Evolutionary conservation across 306 rosid species (phyloP).

Genomic region (Acacia acuminata): DNA sequence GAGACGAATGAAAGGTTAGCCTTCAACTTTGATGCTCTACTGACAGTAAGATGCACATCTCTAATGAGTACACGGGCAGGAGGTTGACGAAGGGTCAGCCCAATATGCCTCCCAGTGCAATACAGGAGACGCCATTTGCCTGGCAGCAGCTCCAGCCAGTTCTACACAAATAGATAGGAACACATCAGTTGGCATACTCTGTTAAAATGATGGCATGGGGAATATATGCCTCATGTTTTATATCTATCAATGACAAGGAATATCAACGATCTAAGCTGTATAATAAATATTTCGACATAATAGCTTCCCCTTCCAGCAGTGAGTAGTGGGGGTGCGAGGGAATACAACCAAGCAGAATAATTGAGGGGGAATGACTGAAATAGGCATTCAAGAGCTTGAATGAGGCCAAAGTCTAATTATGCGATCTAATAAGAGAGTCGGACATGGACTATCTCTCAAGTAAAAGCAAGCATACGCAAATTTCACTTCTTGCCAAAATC

Average conservation of each 20-base stretch:
- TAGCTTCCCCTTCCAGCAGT: not conserved
- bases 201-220: not conserved
- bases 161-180: constrained; percentile 44
- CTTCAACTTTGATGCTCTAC: constrained; percentile 54
- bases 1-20: constrained; percentile 59
- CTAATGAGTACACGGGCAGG: constrained; percentile 75
- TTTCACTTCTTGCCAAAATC: not conserved
- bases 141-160: constrained; percentile 85
- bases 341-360: not conserved
- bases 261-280: not conserved
- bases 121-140: constrained; percentile 96
- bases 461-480: not conserved
- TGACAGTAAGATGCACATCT: constrained; percentile 67
- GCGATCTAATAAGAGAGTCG: not conserved
- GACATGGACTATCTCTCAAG: not conserved
- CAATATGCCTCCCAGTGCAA: constrained; percentile 93
- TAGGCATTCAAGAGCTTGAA: not conserved
- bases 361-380: not conserved
- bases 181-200: not conserved
- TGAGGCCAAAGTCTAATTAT: not conserved
- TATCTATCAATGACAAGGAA: not conserved
- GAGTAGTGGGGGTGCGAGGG: not conserved
- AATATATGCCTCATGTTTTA: not conserved
- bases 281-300: not conserved
- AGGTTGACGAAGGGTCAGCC: constrained; percentile 86